Evolutionary conservation across 2,329 filamentous ascomycete species (phyloP).

Genomic region (Ramichloridium luteum): DNA sequence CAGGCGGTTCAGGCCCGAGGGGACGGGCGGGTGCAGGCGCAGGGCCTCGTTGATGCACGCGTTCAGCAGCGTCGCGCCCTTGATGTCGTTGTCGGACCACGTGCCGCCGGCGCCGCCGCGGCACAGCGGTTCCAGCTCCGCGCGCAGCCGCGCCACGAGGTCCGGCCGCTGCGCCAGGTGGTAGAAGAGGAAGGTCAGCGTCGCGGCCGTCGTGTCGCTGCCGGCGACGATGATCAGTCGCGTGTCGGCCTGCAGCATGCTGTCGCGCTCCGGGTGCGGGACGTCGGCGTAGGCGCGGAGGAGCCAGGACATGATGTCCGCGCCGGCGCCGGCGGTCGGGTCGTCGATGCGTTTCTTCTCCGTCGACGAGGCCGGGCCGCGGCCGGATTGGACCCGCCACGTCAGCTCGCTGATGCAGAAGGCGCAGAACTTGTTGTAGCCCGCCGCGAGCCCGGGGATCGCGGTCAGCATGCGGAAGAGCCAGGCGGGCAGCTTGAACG

Average conservation of each 20-base stretch:
- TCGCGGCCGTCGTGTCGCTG: slow-evolving; percentile 33
- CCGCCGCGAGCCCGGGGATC: slow-evolving; percentile 26
- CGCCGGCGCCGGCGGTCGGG: background rate
- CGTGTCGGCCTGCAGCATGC: slow-evolving; percentile 21
- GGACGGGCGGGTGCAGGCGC: slow-evolving; percentile 31
- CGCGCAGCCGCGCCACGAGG: slow-evolving; percentile 22
- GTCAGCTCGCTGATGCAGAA: slow-evolving; percentile 27
- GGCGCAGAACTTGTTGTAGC: slow-evolving; percentile 26
- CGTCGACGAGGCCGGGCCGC: no score
- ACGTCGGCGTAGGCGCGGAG: slow-evolving; percentile 21
- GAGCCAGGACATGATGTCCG: slow-evolving; percentile 26
- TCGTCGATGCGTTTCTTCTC: slow-evolving; percentile 13
- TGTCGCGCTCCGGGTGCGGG: slow-evolving; percentile 18
- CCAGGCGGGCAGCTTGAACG: slow-evolving; percentile 24
- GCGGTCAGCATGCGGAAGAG: slow-evolving; percentile 24
- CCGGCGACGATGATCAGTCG: slow-evolving; percentile 28
- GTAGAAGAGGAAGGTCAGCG: slow-evolving; percentile 33
- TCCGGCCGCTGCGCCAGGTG: slow-evolving; percentile 24
- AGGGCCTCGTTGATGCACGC: slow-evolving; percentile 30
- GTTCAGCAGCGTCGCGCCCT: slow-evolving; percentile 23
- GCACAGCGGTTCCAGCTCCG: slow-evolving; percentile 24
- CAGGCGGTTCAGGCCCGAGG: slow-evolving; percentile 25
- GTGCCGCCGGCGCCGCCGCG: slow-evolving; percentile 14
- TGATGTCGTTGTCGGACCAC: slow-evolving; percentile 19
- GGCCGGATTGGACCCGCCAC: slow-evolving; percentile 24